Evolutionary conservation across 805 yeast genomes (phyloP).

Genomic region (Ogataea methanolica): DNA sequence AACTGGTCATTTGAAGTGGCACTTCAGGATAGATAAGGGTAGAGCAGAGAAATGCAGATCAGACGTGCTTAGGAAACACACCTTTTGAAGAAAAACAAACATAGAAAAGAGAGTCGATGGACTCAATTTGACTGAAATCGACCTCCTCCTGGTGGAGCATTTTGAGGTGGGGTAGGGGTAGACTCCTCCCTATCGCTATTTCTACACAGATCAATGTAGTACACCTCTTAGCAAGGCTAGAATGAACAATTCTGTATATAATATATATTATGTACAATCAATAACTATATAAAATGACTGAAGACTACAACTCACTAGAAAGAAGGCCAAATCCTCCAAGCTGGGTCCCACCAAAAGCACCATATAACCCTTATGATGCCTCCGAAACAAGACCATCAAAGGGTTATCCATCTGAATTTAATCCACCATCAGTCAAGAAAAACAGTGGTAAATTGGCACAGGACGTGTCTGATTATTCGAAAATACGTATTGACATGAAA

Average conservation of each 20-base stretch:
- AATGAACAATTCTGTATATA: too few species aligned
- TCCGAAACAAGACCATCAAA: constrained; percentile 71
- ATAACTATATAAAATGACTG: neutral
- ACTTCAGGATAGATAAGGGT: too few species aligned
- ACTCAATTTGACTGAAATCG: too few species aligned
- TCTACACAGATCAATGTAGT: too few species aligned
- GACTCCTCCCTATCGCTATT: too few species aligned
- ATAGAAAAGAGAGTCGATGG: too few species aligned
- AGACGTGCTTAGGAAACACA: too few species aligned
- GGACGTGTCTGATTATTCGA: constrained; percentile 62
- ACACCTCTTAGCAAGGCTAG: too few species aligned
- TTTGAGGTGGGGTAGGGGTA: neutral
- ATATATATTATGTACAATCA: neutral
- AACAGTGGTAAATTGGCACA: constrained; percentile 46
- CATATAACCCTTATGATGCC: constrained; percentile 83
- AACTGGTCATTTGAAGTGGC: neutral
- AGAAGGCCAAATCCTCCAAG: constrained; percentile 74
- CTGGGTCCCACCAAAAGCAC: constrained; percentile 78
- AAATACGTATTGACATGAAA: constrained; percentile 69
- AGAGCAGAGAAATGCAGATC: too few species aligned
- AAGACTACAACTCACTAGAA: constrained; percentile 31
- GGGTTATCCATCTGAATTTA: constrained; percentile 82
- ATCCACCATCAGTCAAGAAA: constrained; percentile 57
- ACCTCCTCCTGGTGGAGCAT: neutral
- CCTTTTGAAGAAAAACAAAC: too few species aligned